Evolutionary conservation across 805 yeast genomes (phyloP).

Genomic region (Yarrowia divulgata): DNA sequence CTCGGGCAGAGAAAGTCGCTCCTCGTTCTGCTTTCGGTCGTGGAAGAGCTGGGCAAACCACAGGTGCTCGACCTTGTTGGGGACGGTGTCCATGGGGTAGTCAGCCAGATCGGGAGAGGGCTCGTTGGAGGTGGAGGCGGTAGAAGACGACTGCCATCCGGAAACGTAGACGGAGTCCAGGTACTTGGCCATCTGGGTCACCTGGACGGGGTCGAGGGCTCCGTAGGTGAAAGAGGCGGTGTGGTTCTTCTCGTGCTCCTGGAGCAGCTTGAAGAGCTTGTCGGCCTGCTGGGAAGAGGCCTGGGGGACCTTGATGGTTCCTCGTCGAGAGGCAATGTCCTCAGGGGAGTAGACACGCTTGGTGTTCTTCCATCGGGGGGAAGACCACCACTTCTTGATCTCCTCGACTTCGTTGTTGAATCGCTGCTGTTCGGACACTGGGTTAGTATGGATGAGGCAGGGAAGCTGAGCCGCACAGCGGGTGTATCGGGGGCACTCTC

Average conservation of each 20-base stretch:
- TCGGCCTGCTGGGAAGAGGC: slow-evolving; percentile 83
- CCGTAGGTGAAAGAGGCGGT: slow-evolving; percentile 91
- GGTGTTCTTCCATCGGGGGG: slow-evolving; percentile 89
- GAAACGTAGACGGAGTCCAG: slow-evolving; percentile 91
- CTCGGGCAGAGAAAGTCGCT: slow-evolving; percentile 64
- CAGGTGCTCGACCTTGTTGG: slow-evolving; percentile 95
- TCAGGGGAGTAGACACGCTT: slow-evolving; percentile 87
- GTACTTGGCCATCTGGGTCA: slow-evolving; percentile 95
- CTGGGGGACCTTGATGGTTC: slow-evolving; percentile 73
- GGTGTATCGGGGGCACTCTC: no score
- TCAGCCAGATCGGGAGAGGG: slow-evolving; percentile 99
- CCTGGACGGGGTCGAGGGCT: slow-evolving; percentile 94
- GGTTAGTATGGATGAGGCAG: background rate
- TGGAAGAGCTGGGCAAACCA: slow-evolving; percentile 97
- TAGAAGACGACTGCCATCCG: slow-evolving; percentile 99
- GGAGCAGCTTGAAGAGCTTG: slow-evolving; percentile 74
- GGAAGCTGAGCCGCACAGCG: background rate
- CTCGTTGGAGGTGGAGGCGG: slow-evolving; percentile 96
- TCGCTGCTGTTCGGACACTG: slow-evolving; percentile 61
- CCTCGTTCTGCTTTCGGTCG: slow-evolving; percentile 94
- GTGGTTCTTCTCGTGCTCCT: slow-evolving; percentile 72
- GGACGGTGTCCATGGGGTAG: slow-evolving; percentile 98
- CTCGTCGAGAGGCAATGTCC: slow-evolving; percentile 89
- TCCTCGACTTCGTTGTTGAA: slow-evolving; percentile 74
- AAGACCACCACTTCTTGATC: slow-evolving; percentile 88